These are phyloP conservation scores for Quercus cerris DNA, from an alignment of 306 rosid genomes.

Conservation along the genomic window DNA sequence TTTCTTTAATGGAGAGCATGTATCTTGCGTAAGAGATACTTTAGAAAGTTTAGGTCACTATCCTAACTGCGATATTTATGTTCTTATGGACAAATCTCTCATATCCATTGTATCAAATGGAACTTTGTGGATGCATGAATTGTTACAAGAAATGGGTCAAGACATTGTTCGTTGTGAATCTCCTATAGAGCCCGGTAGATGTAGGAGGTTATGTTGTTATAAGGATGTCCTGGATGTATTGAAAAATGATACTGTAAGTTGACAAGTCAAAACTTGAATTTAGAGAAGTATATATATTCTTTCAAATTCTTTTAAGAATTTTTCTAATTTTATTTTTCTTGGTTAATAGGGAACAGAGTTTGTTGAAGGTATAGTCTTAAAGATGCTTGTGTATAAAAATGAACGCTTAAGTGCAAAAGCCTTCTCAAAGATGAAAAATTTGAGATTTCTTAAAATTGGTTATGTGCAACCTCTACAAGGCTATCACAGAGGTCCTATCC, in stretches of 20 bases:
- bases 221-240: background rate
- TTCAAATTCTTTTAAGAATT: fast-evolving
- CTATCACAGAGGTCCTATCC: fast-evolving
- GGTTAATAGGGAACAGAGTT: fast-evolving
- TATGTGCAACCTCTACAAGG: background rate
- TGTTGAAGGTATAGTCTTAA: background rate
- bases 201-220: background rate
- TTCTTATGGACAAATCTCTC: background rate
- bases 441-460: background rate
- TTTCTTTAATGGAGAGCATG: fast-evolving
- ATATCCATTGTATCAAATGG: background rate
- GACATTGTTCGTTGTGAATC: background rate
- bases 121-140: background rate
- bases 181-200: fast-evolving
- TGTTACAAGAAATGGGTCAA: background rate
- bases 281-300: background rate
- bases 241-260: background rate
- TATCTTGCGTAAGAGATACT: no score
- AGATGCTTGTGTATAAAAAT: fast-evolving
- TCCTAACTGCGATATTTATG: fast-evolving
- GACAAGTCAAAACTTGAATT: background rate
- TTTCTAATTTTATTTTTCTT: background rate
- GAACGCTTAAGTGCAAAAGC: fast-evolving
- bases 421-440: background rate
- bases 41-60: no score